Evolutionary conservation across 768 basidiomycete species (phyloP).

Genomic region (Auricularia auricula-judae): DNA sequence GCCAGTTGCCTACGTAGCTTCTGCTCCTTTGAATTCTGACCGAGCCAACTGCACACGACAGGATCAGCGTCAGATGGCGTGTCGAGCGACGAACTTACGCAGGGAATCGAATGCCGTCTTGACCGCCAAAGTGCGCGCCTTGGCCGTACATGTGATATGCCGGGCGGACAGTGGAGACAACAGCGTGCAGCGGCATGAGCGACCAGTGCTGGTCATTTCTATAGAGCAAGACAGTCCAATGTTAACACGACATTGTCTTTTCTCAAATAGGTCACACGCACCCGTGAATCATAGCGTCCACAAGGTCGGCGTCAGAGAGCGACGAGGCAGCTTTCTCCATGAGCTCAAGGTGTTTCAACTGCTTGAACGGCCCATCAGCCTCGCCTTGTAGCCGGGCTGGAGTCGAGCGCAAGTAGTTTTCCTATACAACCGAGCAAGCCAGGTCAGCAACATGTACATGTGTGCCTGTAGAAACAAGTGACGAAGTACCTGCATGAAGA

Average conservation of each 20-base stretch:
- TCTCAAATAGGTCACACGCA: not conserved
- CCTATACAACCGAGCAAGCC: conserved; percentile 31
- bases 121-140: conserved; percentile 55
- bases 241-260: no score
- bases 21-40: conserved; percentile 88
- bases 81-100: conserved; percentile 40
- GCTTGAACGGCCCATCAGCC: conserved; percentile 33
- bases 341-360: conserved; percentile 62
- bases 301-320: conserved; percentile 89
- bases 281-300: conserved; percentile 88
- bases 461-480: not conserved
- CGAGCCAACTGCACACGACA: conserved; percentile 65
- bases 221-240: not conserved
- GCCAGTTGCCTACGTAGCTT: conserved; percentile 72
- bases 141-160: conserved; percentile 74
- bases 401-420: conserved; percentile 86
- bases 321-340: conserved; percentile 85
- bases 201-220: conserved; percentile 95
- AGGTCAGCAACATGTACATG: not conserved
- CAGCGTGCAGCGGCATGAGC: conserved; percentile 86
- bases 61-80: not conserved
- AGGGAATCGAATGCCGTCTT: conserved; percentile 64
- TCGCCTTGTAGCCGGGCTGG: conserved; percentile 50
- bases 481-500: conserved; percentile 80
- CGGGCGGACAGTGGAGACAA: conserved; percentile 82